Conservation (phyloP, 257 asterid species). For the Perilla frutescens region DNA sequence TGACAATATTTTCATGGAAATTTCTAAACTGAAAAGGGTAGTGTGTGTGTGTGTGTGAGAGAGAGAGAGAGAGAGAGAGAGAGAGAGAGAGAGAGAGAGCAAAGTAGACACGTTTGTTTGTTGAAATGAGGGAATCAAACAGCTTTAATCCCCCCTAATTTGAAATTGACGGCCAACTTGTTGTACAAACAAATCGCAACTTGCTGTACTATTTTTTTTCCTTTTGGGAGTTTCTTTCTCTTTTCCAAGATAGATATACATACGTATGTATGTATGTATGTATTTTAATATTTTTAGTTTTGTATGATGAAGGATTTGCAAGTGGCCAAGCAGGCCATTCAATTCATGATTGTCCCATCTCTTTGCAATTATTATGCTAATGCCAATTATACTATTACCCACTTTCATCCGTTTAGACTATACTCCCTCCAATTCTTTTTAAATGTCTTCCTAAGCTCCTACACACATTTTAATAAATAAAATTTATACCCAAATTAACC, state of each 20-base stretch:
- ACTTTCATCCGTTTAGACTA: no score
- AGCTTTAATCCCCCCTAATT: slow-evolving; percentile 21
- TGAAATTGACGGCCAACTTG: slow-evolving; percentile 47
- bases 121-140: slow-evolving; percentile 30
- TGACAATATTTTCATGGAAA: neutral
- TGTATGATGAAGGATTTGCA: slow-evolving; percentile 35
- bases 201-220: slow-evolving; percentile 32
- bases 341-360: slow-evolving; percentile 32
- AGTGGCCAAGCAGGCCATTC: slow-evolving; percentile 50
- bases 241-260: neutral
- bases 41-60: no score
- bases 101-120: neutral
- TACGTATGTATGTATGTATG: neutral
- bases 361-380: neutral
- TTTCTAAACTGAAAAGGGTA: no score
- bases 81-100: neutral
- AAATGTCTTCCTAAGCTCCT: no score
- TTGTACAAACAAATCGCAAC: slow-evolving; percentile 38
- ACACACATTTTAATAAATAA: no score
- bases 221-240: neutral
- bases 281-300: neutral
- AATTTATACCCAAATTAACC: no score
- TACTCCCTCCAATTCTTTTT: no score
- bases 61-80: no score
- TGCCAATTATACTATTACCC: neutral